Evolutionary conservation across 805 yeast species (phyloP).

Genomic region (Wickerhamomyces bovis): DNA sequence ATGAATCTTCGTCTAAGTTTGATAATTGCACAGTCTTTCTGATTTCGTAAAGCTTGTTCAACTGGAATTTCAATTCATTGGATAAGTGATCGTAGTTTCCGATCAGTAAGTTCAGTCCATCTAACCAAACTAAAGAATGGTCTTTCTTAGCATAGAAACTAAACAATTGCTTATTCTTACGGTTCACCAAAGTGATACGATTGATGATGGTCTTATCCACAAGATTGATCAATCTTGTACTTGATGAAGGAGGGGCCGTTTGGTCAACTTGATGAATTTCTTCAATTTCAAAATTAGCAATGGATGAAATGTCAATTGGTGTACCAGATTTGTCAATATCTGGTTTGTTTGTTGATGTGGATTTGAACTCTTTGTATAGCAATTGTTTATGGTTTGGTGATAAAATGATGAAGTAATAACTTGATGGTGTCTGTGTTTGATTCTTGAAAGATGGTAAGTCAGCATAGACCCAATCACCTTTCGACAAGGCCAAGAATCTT

Average conservation of each 20-base stretch:
- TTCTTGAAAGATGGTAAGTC: constrained; percentile 41
- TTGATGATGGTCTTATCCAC: constrained; percentile 53
- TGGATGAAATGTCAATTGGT: constrained; percentile 46
- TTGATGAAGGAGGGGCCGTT: constrained; percentile 28
- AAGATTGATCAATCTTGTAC: constrained; percentile 45
- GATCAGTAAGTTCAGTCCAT: constrained; percentile 57
- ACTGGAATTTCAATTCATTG: constrained; percentile 37
- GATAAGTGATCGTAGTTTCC: constrained; percentile 33
- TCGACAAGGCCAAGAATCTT: constrained; percentile 61
- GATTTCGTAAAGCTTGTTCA: constrained; percentile 37
- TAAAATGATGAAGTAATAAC: constrained; percentile 50
- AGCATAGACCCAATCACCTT: constrained; percentile 77
- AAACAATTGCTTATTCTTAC: constrained; percentile 37
- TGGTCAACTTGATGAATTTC: constrained; percentile 44
- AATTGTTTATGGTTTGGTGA: constrained; percentile 62
- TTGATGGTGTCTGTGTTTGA: constrained; percentile 23
- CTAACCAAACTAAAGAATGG: constrained; percentile 67
- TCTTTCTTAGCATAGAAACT: constrained; percentile 68
- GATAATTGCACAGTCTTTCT: constrained; percentile 46
- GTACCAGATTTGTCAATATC: constrained; percentile 52
- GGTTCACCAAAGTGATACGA: constrained; percentile 45
- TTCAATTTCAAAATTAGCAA: constrained; percentile 43
- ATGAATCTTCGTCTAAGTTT: constrained; percentile 21
- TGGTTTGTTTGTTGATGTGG: constrained; percentile 43
- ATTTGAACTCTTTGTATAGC: constrained; percentile 52